Base-by-base conservation (phyloP, 352 stramenopile species). In the Phytophthora tentaculata region DNA sequence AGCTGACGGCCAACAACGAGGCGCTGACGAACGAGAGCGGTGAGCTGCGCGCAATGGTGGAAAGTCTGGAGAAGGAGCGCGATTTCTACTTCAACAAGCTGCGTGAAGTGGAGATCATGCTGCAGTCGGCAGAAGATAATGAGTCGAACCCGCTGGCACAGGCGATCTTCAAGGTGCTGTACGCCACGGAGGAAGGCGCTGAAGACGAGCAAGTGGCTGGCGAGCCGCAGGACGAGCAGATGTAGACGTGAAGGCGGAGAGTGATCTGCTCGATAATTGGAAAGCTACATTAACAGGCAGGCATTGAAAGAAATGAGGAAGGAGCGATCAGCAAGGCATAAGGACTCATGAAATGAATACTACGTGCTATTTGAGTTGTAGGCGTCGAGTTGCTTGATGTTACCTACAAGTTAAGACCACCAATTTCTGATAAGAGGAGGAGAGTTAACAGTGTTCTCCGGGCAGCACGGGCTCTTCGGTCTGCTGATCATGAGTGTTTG, bases 31-130 rank as follows among this genome's bases (percentile, higher is more conserved):
- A 94, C 50, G 88, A 94, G 58, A 90, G 90, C 35, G 84, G 83
- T 37, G 87, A 94, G 43, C 64, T 94, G 22, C 81, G 87, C 43
- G 71, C 84, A 0, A 87, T 89, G 78, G 88, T 98, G 0, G 86
- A 97, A 61, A 94, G 86, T 32, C 74, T 98, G 14, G 94, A 98
- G 72, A 94, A 92, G 61, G 97, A 99, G 75, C 84, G 97, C 9
- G 97, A 99, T 67, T 99, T 99, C 73, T 99, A 99, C 79, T 99
- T 99, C 77, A 88, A 97, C 52, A 99, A 99, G 79, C 85, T 99
- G 28, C 88, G 97, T 50, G 92, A 98, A 65, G 95, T 99, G 54
- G 98, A 99, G 80, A 90, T 98, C 19, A 90, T 99, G 79, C 81
- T 99, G 43, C 89, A 96, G 63, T 68, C 76, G n/a, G 64, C 77